These are phyloP conservation scores for Neolentinus lepideus DNA, from an alignment of 1,284 basidiomycete species.

Conservation along the genomic window DNA sequence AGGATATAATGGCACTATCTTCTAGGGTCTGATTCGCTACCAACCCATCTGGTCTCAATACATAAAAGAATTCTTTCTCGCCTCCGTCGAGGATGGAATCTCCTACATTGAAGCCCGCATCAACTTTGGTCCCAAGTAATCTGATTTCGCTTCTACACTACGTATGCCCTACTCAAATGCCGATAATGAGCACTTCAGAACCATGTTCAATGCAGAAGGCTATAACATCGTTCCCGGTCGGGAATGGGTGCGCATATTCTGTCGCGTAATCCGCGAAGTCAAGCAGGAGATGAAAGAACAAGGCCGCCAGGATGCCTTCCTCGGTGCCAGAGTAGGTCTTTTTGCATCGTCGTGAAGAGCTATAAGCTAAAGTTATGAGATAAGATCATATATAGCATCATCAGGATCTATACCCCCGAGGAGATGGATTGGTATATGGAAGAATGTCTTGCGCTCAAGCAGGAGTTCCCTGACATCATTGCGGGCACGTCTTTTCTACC, in stretches of 20 bases:
- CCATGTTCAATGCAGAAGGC: conserved; percentile 52
- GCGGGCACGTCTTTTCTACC: conserved; percentile 34
- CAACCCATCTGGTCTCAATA: conserved; percentile 54
- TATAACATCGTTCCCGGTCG: conserved; percentile 49
- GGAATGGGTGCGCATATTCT: conserved; percentile 54
- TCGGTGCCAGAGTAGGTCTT: conserved; percentile 49
- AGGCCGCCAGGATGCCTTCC: conserved; percentile 51
- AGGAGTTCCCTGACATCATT: conserved; percentile 68
- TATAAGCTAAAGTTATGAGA: too few relatives aligned
- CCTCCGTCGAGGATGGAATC: conserved; percentile 66
- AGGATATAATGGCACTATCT: neutral
- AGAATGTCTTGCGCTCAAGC: conserved; percentile 68
- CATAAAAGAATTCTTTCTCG: conserved; percentile 52
- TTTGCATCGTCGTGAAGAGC: neutral
- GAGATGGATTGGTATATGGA: conserved; percentile 62
- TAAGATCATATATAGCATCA: conserved; percentile 67
- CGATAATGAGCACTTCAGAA: conserved; percentile 12
- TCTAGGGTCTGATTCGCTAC: conserved; percentile 45
- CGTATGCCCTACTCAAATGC: neutral
- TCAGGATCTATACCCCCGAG: conserved; percentile 49
- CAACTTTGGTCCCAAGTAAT: conserved; percentile 56
- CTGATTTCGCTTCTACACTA: neutral
- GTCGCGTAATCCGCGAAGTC: conserved; percentile 47
- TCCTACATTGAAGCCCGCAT: conserved; percentile 67
- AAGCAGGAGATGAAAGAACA: conserved; percentile 42